Conservation (phyloP, 2,329 filamentous ascomycete species). For the Paracoccidioides lutzii region DNA sequence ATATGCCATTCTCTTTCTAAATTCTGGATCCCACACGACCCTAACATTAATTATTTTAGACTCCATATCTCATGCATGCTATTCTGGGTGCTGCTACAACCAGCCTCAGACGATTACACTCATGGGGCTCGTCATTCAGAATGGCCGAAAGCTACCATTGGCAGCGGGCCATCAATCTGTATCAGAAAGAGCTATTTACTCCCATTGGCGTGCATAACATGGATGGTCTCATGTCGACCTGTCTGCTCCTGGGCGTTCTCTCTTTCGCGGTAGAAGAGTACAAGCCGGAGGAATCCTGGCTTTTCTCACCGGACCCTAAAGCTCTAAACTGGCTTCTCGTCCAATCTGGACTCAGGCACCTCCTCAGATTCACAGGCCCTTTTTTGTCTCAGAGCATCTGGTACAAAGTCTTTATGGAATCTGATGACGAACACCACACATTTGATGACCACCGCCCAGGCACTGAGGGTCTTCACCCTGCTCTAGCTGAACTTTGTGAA, state of each 20-base stretch:
- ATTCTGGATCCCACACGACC: not conserved
- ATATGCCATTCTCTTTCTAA: no score
- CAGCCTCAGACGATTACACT: slow-evolving; percentile 19
- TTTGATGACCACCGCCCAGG: slow-evolving; percentile 21
- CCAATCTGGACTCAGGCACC: slow-evolving; percentile 22
- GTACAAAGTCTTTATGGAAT: slow-evolving; percentile 21
- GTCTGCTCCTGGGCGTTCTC: slow-evolving; percentile 25
- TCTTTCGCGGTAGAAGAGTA: slow-evolving; percentile 22
- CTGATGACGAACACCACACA: slow-evolving; percentile 12
- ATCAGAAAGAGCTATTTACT: slow-evolving; percentile 20
- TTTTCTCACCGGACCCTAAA: slow-evolving; percentile 21
- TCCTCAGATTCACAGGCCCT: slow-evolving; percentile 16
- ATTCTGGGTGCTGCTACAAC: slow-evolving; percentile 22
- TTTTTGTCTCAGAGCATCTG: slow-evolving; percentile 25
- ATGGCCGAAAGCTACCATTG: slow-evolving; percentile 26
- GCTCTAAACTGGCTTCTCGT: slow-evolving; percentile 26
- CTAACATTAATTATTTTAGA: slow-evolving; percentile 11
- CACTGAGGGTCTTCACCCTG: slow-evolving; percentile 17
- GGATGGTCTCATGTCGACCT: slow-evolving; percentile 26
- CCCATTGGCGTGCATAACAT: slow-evolving; percentile 22
- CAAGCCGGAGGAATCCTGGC: slow-evolving; percentile 22
- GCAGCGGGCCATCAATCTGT: slow-evolving; percentile 24
- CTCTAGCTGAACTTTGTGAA: slow-evolving; percentile 23
- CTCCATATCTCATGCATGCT: slow-evolving; percentile 27
- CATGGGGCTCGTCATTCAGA: slow-evolving; percentile 17